Base-by-base conservation (phyloP, 1,139 yeast genomes). In the Lodderomyces oxycetoniae region DNA sequence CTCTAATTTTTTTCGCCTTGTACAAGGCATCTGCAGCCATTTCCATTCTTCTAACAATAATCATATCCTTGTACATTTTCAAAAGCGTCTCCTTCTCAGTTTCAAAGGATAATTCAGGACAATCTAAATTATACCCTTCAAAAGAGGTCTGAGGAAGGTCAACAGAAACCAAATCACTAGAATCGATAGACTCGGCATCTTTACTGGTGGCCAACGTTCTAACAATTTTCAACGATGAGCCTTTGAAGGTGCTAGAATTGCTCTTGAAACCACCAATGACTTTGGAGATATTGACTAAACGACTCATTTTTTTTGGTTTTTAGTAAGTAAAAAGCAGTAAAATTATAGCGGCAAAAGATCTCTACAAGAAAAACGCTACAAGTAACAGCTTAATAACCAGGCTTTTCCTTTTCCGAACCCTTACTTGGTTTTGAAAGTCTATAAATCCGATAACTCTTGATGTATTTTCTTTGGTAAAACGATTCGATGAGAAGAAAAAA, bases 11-110 rank as follows among this genome's bases (percentile, higher is more conserved):
- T 74, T 91, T 91, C 56, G 97, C 96, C 73, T 91, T 91, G 75
- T 91, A 91, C 48, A 93, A 72, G 24, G 97, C 97, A 59, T 91
- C 98, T 39, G 97, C 79, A 25, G 96, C 95, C 96, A 91, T 89
- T 70, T 91, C 98, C 91, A 91, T 80, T 67, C 98, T 85, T 74
- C 98, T 79, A 57, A 89, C 80, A 49, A 83, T 67, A 47, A 84
- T 77, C 96, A 91, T 89, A 58, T 91, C 95, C 69, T 87, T 86
- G 77, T 89, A 91, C 96, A 91, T 88, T 58, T 87, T 79, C 56
- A 91, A 71, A 51, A 91, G 67, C 38, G 81, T 74, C 32, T 75
- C 75, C 74, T 87, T 88, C 52, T 86, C 79, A 37, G 95, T 80
- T 59, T 80, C 79, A 56, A 85, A 84, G 33, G 67, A 65, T 51